These are phyloP conservation scores for Globisporangium emineosum DNA, from an alignment of 352 stramenopile species.

Conservation along the genomic window DNA sequence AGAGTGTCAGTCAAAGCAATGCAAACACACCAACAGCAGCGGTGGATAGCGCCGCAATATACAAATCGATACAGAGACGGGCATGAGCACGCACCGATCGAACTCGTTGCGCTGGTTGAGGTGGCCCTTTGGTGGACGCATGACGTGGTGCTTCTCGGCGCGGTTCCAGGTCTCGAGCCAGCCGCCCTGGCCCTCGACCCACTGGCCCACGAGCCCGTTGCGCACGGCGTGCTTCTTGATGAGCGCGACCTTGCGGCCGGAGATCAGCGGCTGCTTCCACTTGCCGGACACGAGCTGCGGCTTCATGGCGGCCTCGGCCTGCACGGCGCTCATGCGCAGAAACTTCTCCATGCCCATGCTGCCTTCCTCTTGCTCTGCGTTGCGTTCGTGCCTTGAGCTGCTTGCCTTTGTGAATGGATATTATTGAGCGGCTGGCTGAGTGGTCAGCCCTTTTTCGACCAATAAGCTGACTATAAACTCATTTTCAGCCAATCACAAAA, in stretches of 20 bases:
- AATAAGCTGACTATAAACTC: constrained; percentile 18
- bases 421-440: constrained; percentile 17
- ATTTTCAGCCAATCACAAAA: constrained; percentile 27
- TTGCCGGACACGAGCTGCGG: constrained; percentile 75
- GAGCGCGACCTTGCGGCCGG: constrained; percentile 73
- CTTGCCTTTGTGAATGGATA: constrained; percentile 6
- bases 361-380: background rate
- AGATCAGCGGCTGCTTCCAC: constrained; percentile 82
- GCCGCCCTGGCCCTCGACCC: constrained; percentile 74
- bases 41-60: background rate
- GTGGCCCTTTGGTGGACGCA: constrained; percentile 79
- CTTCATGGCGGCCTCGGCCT: constrained; percentile 80
- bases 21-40: too few species aligned
- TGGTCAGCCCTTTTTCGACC: constrained; percentile 20
- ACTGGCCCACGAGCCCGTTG: constrained; percentile 71
- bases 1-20: background rate
- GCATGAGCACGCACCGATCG: constrained; percentile 44
- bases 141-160: constrained; percentile 83
- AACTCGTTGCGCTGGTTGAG: constrained; percentile 82
- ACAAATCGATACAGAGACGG: background rate
- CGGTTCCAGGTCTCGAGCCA: constrained; percentile 79
- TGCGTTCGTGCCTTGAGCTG: constrained; percentile 15
- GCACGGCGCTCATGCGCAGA: constrained; percentile 62
- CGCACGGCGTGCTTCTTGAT: constrained; percentile 79
- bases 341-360: constrained; percentile 57